Base-by-base conservation (phyloP, 2,329 filamentous ascomycete species). In the Hypoxylon sp. region DNA sequence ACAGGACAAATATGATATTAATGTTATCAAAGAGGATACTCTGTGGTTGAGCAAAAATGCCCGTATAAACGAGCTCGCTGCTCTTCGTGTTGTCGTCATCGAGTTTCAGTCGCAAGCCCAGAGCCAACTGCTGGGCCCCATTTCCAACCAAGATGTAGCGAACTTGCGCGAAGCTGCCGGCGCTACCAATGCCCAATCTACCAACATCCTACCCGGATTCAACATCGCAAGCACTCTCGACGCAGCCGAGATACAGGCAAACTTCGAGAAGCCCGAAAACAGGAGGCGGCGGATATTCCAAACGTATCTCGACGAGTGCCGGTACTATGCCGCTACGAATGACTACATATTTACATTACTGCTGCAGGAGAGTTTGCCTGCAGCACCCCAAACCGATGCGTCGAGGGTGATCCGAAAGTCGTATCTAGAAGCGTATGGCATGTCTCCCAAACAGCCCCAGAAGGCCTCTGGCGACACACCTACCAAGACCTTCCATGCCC, bases 51-150 rank as follows among this genome's bases (percentile, higher is more conserved):
- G 90, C 71, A 84, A 88, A 63, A 84, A 87, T 65, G 84, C 86
- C 40, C 79, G 83, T 32, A 84, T 97, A 59, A 91, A 94, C 69
- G 86, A 97, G 69, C 77, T 94, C 31, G 83, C 87, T 8, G 91
- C 93, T 17, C 77, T 99, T 64, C 84, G 94, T 52, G 78, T 96
- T 31, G 87, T 87, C 2, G 76, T 95, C 5, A 74, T 94, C 34
- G 94, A 97, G 78, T 89, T 88, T 78, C 93, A 97, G 72, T 83
- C 82, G 58, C 84, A 91, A 25, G 77, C 91, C n/a, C 78, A 83
- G n/a, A 78, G 79, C 34, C 86, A 91, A 62, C 80, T 97, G 1
- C 77, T 85, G 30, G 82, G 81, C 9, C 83, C 85, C 1, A 83
- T 93, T 48, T 91, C 90, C 0, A 85, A 87, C 35, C 90, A 94